Conservation (phyloP, 495 filamentous ascomycete species). For the Emericellopsis terricola region DNA sequence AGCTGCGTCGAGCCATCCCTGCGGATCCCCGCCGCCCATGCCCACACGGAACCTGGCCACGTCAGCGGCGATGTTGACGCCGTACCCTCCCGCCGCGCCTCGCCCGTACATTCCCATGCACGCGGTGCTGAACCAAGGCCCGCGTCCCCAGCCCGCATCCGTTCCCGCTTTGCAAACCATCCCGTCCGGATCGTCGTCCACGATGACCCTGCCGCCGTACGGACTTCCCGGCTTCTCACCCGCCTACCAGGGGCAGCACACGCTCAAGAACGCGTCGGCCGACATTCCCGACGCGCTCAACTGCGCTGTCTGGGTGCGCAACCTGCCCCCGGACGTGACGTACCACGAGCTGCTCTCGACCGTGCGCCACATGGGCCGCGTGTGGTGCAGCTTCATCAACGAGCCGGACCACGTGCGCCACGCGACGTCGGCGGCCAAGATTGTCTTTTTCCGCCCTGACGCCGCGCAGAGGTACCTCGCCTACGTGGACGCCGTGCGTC, state of each 20-base stretch:
- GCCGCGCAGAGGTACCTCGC: conserved; percentile 7
- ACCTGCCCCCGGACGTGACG: conserved; percentile 11
- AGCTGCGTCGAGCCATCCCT: no score
- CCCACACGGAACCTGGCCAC: no score
- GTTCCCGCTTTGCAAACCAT: no score
- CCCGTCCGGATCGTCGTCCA: no score
- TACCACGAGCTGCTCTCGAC: conserved; percentile 9
- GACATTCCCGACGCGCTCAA: conserved; percentile 13
- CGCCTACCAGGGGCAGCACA: conserved; percentile 1
- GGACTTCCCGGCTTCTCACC: no score
- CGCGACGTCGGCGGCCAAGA: conserved; percentile 13
- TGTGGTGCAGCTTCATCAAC: conserved; percentile 19
- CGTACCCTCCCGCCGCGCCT: no score
- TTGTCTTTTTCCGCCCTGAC: conserved; percentile 17
- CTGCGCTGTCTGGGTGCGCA: conserved; percentile 19
- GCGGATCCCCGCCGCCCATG: no score
- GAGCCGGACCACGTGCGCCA: conserved; percentile 6
- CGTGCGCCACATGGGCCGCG: conserved; percentile 14
- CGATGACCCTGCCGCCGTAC: no score
- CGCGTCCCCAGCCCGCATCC: no score
- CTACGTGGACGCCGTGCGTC: background rate
- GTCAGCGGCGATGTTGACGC: no score
- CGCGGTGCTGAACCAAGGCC: no score
- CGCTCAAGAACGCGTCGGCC: conserved; percentile 1
- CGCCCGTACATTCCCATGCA: no score